Conservation (phyloP, 2,329 filamentous ascomycete species). For the Penicillium sp. region DNA sequence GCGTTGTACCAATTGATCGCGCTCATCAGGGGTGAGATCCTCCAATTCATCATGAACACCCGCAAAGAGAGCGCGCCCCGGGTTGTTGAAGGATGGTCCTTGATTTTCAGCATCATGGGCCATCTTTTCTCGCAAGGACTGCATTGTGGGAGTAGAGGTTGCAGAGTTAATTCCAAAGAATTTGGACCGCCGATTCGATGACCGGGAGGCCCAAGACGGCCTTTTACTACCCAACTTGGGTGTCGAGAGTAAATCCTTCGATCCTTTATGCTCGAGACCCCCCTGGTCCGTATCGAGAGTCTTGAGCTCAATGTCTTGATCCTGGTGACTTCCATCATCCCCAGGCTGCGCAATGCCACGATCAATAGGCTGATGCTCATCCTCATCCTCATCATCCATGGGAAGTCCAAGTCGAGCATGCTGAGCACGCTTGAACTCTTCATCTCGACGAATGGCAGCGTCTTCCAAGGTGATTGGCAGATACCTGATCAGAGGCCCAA, state of each 20-base stretch:
- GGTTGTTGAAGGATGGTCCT: conserved; percentile 53
- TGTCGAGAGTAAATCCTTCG: conserved; percentile 12
- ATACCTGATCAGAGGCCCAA: conserved; percentile 82
- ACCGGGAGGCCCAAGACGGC: conserved; percentile 47
- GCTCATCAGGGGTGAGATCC: conserved; percentile 85
- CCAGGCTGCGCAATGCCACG: conserved; percentile 49
- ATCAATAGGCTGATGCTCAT: conserved; percentile 47
- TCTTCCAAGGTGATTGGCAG: conserved; percentile 95
- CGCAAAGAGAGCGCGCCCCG: conserved; percentile 80
- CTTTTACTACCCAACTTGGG: conserved; percentile 29
- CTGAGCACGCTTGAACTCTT: conserved; percentile 81
- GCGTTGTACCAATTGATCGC: conserved; percentile 79
- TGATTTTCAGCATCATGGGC: conserved; percentile 68
- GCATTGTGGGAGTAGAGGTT: conserved; percentile 32
- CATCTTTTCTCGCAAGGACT: conserved; percentile 38
- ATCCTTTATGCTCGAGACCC: conserved; percentile 15
- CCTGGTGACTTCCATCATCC: conserved; percentile 38
- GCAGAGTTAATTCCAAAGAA: conserved; percentile 41
- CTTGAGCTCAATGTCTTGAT: conserved; percentile 51
- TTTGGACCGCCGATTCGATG: conserved; percentile 41
- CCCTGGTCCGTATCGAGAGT: conserved; percentile 32
- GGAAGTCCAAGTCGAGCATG: conserved; percentile 66
- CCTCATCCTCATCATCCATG: conserved; percentile 56
- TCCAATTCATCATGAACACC: conserved; percentile 91
- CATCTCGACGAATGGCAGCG: conserved; percentile 86